A percentile compares a stretch with the other conserved stretches of the same genome.
Conservation (phyloP, 176 grass and related monocot genomes). For the Tillandsia leiboldiana region DNA sequence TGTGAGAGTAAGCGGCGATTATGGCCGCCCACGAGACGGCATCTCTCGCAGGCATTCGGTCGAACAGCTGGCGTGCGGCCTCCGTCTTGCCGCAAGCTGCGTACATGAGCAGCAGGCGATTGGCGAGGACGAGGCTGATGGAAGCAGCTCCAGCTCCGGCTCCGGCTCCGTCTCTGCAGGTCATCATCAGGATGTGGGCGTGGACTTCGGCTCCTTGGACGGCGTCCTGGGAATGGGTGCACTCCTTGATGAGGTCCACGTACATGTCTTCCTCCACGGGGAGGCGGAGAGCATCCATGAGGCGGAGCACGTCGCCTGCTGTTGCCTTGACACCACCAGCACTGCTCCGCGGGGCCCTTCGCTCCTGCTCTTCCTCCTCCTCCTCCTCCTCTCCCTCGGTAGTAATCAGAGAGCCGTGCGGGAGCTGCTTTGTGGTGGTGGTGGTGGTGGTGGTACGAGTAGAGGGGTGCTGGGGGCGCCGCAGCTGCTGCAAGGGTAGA, state of each 20-base stretch:
- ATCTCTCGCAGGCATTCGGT: constrained; percentile 35
- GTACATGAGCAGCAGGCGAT: constrained; percentile 51
- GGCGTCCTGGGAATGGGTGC: constrained; percentile 25
- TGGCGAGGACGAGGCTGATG: constrained; percentile 19
- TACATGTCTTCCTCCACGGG: constrained; percentile 67
- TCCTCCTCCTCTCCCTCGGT: not conserved
- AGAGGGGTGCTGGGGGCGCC: too few species aligned
- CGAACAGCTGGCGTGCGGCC: constrained; percentile 37
- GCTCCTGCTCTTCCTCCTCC: not conserved
- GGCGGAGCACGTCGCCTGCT: constrained; percentile 43
- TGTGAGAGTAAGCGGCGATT: constrained; percentile 26
- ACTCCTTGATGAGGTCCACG: constrained; percentile 60
- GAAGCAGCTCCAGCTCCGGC: too few species aligned
- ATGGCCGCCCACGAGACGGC: constrained; percentile 49
- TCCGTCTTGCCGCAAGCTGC: constrained; percentile 19
- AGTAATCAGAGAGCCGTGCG: too few species aligned
- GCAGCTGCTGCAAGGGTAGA: too few species aligned
- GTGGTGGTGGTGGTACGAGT: too few species aligned
- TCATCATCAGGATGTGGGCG: constrained; percentile 20
- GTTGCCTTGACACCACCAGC: not conserved
- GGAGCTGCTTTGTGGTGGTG: too few species aligned
- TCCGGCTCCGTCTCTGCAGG: too few species aligned
- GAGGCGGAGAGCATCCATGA: constrained; percentile 51
- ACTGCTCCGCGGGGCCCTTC: too few species aligned
- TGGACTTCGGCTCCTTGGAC: constrained; percentile 40